Conservation (phyloP, 305 asterid species). For the Fraxinus sp. region DNA sequence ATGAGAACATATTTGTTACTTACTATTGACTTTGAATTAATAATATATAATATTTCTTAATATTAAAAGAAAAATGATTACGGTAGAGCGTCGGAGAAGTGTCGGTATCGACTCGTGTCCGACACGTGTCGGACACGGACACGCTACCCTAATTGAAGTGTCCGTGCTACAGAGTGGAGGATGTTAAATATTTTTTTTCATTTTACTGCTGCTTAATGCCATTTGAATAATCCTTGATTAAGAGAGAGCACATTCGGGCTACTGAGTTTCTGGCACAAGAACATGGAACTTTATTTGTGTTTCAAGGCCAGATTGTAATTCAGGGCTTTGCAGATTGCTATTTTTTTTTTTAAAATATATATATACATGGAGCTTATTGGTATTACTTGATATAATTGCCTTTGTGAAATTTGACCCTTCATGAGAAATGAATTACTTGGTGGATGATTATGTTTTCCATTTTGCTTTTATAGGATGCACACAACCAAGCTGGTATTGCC, state of each 20-base stretch:
- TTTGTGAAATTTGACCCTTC: neutral
- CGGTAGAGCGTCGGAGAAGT: too few species aligned
- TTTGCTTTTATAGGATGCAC: slow-evolving; percentile 64
- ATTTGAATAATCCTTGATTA: neutral
- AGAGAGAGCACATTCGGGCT: neutral
- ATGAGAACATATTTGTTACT: too few species aligned
- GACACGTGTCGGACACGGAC: too few species aligned
- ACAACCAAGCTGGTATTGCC: slow-evolving; percentile 98
- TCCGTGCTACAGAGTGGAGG: too few species aligned
- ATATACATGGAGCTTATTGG: neutral
- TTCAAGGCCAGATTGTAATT: neutral
- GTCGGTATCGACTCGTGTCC: too few species aligned
- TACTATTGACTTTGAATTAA: too few species aligned
- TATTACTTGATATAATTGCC: neutral
- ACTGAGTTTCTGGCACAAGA: neutral
- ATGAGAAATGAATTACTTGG: neutral
- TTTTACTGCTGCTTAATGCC: neutral
- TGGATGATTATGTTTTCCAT: neutral
- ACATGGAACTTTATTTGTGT: neutral
- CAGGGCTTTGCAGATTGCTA: neutral
- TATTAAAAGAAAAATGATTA: too few species aligned
- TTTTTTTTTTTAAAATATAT: too few species aligned
- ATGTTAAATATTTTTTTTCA: neutral
- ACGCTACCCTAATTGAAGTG: too few species aligned
- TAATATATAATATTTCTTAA: too few species aligned